phyloP scores from a whole-genome alignment of 495 filamentous ascomycete genomes.

The Aspergillus carlsbadensis region DNA sequence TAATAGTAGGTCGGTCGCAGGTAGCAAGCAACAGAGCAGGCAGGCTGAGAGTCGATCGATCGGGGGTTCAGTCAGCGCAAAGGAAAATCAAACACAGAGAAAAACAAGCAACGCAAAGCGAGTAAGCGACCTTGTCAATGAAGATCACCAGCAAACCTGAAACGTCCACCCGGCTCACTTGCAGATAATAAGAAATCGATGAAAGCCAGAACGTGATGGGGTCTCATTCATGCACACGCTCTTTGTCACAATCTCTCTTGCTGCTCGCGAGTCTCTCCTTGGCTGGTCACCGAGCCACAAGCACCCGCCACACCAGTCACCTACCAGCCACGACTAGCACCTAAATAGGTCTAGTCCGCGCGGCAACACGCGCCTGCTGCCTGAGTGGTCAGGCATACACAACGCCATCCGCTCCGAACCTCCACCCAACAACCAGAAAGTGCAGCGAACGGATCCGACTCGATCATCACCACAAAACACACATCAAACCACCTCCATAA shows the following conservation, averaged over 20 bases:
- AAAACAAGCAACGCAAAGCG: constrained; percentile 1
- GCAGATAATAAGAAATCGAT: constrained; percentile 2
- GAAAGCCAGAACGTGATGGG: background rate
- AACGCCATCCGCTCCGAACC: background rate
- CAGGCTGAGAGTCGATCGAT: background rate
- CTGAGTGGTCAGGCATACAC: constrained; percentile 2
- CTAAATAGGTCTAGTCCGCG: constrained; percentile 8
- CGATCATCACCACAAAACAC: constrained; percentile 4
- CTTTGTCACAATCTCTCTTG: constrained; percentile 8
- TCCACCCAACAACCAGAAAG: background rate
- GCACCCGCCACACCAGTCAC: background rate
- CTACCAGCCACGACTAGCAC: constrained; percentile 14
- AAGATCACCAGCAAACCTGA: background rate
- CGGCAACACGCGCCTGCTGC: constrained; percentile 14
- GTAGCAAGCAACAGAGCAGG: background rate
- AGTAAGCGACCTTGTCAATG: constrained; percentile 5
- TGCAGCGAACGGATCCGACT: too few relatives aligned
- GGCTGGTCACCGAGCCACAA: constrained; percentile 8
- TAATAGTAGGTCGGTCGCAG: background rate
- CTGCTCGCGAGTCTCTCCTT: constrained; percentile 1
- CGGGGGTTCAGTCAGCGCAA: background rate
- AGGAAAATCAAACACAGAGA: background rate
- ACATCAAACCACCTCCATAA: constrained; percentile 1
- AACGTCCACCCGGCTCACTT: background rate
- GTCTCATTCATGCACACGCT: background rate